Base-by-base conservation (phyloP, 1,284 basidiomycete genomes). In the Tilletia setariae region DNA sequence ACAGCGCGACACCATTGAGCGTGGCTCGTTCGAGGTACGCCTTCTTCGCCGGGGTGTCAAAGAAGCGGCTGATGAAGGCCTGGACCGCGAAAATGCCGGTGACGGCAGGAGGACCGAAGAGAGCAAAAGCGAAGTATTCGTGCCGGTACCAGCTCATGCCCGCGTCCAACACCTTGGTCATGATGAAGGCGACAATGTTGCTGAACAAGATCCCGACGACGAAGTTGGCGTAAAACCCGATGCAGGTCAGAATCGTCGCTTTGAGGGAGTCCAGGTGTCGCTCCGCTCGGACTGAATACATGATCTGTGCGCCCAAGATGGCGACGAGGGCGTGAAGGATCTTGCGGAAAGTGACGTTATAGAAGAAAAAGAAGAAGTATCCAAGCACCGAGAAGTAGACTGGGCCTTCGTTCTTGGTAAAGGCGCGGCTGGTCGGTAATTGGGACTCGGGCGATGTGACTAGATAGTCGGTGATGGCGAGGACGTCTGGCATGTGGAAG, bases 391-490 rank as follows among this genome's bases (percentile, higher is more conserved):
- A 79, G 8, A 86, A 83, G 79, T 96, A 94, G 69, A 91, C 78
- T n/a, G 89, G 83, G 73, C 88, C 88, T 16, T 91, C 91, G 0
- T 23, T 43, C 42, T 67, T 64, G 28, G 69, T 62, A 16, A 71
- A 66, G 47, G 68, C 67, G 19, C 68, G 28, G 67, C 75, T 74
- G 9, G 32, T 61, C n/a, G 75, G 66, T 35, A 81, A 76, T 67
- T 69, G 74, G 67, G 83, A 84, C 16, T 67, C 69, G 9, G 82
- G 75, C 0, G 77, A 44, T 51, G 74, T 79, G 11, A 91, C 89
- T n/a, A 98, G 87, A 79, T 93, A 86, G 47, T 87, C 86, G 42
- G 97, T 84, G 35, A 98, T 88, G 0, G 91, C 91, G 19, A 96
- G 87, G 0, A 90, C 87, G 78, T 64, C 63, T 67, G 53, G n/a